A percentile compares a stretch with the other conserved stretches of the same genome.
Evolutionary conservation across 176 grass and related monocot genomes (phyloP).

Genomic region (Zoysia japonica): DNA sequence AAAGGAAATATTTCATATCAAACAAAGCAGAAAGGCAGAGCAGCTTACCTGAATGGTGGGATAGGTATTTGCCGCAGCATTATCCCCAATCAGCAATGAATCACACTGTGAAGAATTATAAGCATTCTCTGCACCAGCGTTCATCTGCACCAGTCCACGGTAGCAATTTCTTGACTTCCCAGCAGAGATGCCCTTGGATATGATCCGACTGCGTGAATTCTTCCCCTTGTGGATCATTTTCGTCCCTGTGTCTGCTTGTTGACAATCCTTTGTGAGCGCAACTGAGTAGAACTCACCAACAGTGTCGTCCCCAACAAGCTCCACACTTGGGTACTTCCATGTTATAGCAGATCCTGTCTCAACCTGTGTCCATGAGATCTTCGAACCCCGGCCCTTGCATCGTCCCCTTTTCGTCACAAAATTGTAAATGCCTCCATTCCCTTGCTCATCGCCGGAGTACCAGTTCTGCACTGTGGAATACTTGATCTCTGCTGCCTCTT

Average conservation of each 20-base stretch:
- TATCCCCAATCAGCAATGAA: constrained; percentile 98
- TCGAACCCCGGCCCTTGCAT: constrained; percentile 67
- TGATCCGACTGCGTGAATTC: constrained; percentile 83
- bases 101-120: constrained; percentile 95
- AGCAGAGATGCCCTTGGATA: constrained; percentile 94
- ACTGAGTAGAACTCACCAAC: constrained; percentile 95
- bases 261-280: constrained; percentile 87
- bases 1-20: background rate
- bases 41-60: constrained; percentile 78
- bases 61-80: constrained; percentile 90
- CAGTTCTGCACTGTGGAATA: constrained; percentile 98
- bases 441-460: constrained; percentile 88
- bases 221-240: constrained; percentile 97
- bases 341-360: constrained; percentile 97
- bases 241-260: constrained; percentile 93
- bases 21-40: background rate
- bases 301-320: constrained; percentile 72
- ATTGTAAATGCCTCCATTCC: constrained; percentile 90
- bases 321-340: constrained; percentile 95
- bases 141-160: constrained; percentile 85
- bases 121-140: constrained; percentile 67
- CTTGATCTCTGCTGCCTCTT: constrained; percentile 84
- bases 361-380: constrained; percentile 98
- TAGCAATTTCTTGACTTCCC: constrained; percentile 98
- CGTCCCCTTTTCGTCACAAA: constrained; percentile 94